These are phyloP conservation scores for Penicillium tannophilum DNA, from an alignment of 495 filamentous ascomycete genomes.

Conservation along the genomic window DNA sequence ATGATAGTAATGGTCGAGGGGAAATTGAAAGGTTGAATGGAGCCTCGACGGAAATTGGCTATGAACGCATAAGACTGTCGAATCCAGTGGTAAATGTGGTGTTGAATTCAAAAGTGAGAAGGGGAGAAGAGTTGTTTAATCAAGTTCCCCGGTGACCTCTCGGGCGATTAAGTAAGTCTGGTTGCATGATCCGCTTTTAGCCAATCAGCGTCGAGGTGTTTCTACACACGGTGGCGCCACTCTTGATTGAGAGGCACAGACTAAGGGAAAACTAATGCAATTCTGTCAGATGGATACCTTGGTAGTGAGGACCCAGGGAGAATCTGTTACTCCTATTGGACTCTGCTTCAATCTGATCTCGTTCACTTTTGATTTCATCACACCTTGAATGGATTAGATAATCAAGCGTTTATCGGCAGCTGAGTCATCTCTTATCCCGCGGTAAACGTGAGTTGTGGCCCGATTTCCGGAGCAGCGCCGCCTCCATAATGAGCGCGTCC, in stretches of 20 bases:
- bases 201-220: slow-evolving; percentile 50
- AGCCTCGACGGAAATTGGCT: slow-evolving; percentile 12
- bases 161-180: slow-evolving; percentile 26
- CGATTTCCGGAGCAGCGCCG: slow-evolving; percentile 18
- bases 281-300: background rate
- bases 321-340: background rate
- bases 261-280: slow-evolving; percentile 7
- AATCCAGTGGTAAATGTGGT: slow-evolving; percentile 12
- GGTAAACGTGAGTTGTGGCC: slow-evolving; percentile 1
- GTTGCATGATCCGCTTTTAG: slow-evolving; percentile 25
- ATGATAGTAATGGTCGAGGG: slow-evolving; percentile 40
- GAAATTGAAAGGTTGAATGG: slow-evolving; percentile 18
- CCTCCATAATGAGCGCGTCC: background rate
- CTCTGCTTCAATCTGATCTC: background rate
- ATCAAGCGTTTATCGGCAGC: slow-evolving; percentile 15
- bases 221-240: slow-evolving; percentile 46
- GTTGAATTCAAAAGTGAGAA: background rate
- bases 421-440: slow-evolving; percentile 18
- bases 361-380: background rate
- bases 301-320: background rate
- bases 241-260: slow-evolving; percentile 3
- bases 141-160: slow-evolving; percentile 21
- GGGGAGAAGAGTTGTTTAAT: slow-evolving; percentile 14
- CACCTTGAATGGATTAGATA: background rate
- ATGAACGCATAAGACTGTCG: slow-evolving; percentile 18